Evolutionary conservation across 1,284 basidiomycete species (phyloP).

Genomic region (Trichosporon faecale): DNA sequence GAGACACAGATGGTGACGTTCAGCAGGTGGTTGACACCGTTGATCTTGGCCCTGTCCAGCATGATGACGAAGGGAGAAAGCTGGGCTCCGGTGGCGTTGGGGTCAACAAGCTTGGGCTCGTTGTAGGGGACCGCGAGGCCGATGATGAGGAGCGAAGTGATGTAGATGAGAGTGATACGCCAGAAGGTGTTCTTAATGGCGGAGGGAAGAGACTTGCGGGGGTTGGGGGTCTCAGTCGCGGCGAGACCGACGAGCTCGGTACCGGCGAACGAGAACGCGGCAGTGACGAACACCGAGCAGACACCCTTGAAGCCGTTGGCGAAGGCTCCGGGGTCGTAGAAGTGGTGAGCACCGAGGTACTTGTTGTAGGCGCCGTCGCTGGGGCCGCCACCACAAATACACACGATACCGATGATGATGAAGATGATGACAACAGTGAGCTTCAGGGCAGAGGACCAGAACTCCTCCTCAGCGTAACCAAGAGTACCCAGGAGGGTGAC

Average conservation of each 20-base stretch:
- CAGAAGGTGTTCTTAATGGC: slow-evolving; percentile 56
- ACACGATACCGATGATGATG: slow-evolving; percentile 45
- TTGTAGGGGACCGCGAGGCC: slow-evolving; percentile 54
- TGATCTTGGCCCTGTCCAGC: slow-evolving; percentile 51
- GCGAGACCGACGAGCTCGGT: slow-evolving; percentile 20
- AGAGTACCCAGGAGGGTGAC: slow-evolving; percentile 40
- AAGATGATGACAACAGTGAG: slow-evolving; percentile 51
- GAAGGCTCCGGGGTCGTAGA: slow-evolving; percentile 48
- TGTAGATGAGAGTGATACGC: slow-evolving; percentile 57
- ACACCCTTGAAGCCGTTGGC: slow-evolving; percentile 55
- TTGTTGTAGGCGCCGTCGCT: slow-evolving; percentile 31
- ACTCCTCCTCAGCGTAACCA: slow-evolving; percentile 51
- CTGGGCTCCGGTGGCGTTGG: slow-evolving; percentile 50
- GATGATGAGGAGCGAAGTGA: slow-evolving; percentile 56
- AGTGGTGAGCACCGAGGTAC: slow-evolving; percentile 42
- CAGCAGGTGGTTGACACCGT: slow-evolving; percentile 53
- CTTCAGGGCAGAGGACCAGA: slow-evolving; percentile 50
- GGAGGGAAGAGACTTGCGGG: slow-evolving; percentile 23
- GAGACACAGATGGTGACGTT: slow-evolving; percentile 55
- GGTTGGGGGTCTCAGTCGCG: slow-evolving; percentile 37
- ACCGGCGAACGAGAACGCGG: slow-evolving; percentile 77
- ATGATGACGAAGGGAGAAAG: slow-evolving; percentile 58
- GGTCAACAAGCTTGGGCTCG: slow-evolving; percentile 39
- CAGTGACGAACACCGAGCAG: slow-evolving; percentile 49
- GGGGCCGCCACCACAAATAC: slow-evolving; percentile 47